A percentile compares a stretch with the other conserved stretches of the same genome.
These are phyloP conservation scores for Phytophthora hybrid DNA, from an alignment of 352 stramenopile species.

Conservation along the genomic window DNA sequence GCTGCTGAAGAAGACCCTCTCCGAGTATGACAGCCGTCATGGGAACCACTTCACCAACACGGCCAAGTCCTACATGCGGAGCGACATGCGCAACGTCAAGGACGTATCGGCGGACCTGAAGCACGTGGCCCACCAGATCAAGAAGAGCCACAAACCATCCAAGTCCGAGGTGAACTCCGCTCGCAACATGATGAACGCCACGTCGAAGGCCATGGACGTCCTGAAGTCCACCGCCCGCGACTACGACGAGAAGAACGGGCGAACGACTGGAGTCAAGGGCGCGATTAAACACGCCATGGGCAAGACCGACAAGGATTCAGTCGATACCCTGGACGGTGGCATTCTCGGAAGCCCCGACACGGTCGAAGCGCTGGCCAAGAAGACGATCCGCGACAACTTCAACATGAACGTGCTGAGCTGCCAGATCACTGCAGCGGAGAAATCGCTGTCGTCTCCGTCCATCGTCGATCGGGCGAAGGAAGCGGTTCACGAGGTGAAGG, in stretches of 20 bases:
- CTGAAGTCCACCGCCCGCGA: slow-evolving; percentile 22
- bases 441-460: slow-evolving; percentile 11
- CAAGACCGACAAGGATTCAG: slow-evolving; percentile 11
- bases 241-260: slow-evolving; percentile 33
- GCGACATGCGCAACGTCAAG: slow-evolving; percentile 35
- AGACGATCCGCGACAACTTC: slow-evolving; percentile 25
- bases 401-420: slow-evolving; percentile 35
- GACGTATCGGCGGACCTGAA: slow-evolving; percentile 31
- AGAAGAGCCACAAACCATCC: slow-evolving; percentile 20
- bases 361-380: slow-evolving; percentile 30
- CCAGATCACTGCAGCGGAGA: slow-evolving; percentile 32
- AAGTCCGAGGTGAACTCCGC: slow-evolving; percentile 22
- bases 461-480: slow-evolving; percentile 31
- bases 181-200: slow-evolving; percentile 28
- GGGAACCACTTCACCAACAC: slow-evolving; percentile 21
- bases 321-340: not conserved
- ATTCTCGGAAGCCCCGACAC: slow-evolving; percentile 20
- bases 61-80: slow-evolving; percentile 32
- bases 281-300: slow-evolving; percentile 20
- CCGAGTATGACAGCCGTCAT: slow-evolving; percentile 32
- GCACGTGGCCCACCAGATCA: slow-evolving; percentile 28
- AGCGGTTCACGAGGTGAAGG: slow-evolving; percentile 26
- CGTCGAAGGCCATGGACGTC: slow-evolving; percentile 21
- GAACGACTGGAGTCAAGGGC: slow-evolving; percentile 18
- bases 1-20: slow-evolving; percentile 32